Evolutionary conservation across 176 grass and related monocot species (phyloP), one percentile per base, ranked within the genome.

Genomic region (Bothriochloa decipiens): DNA sequence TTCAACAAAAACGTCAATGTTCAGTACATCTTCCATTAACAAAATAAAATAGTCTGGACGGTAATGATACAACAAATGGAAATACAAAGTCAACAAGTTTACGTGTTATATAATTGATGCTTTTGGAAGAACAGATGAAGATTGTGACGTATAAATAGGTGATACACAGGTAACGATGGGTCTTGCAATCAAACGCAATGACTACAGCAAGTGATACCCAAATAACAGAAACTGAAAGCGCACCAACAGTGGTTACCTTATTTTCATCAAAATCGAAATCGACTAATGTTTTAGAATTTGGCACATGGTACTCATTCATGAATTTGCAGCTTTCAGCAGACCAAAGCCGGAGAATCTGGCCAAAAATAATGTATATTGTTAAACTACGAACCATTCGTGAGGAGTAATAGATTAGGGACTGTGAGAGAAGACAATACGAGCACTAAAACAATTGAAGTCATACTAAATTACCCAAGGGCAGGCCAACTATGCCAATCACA

Each of bases 191-290:
- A 53, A 50, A n/a, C 68, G 53, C 35, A 60, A 72, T 18, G 28
- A 71, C 8, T 10, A 45, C 33, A 83, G 52, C 72, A 65, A 58
- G 63, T 35, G 28, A 74, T 63, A 83, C 27, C 4, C 77, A 47
- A 29, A 78, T 72, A 78, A 22, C 18, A 76, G 22, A 83, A 23
- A 36, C 11, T 53, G 11, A 13, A 37, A 29, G 12, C 8, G 13
- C 32, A 14, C 25, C 6, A 20, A 81, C 5, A 52, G 15, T 32
- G 39, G 57, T 86, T 92, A 98, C 96, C 92, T 98, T 98, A 82
- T 95, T 98, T 67, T 98, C 96, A 85, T 98, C 96, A 92, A 98
- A 98, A 83, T 95, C 89, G 49, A 88, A 98, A 70, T 98, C 91
- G 26, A 95, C 65, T 80, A 98, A 82, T 18, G 76, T 33, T 85